Conservation (phyloP, 2,329 filamentous ascomycete species). For the Aureobasidium sp. region DNA sequence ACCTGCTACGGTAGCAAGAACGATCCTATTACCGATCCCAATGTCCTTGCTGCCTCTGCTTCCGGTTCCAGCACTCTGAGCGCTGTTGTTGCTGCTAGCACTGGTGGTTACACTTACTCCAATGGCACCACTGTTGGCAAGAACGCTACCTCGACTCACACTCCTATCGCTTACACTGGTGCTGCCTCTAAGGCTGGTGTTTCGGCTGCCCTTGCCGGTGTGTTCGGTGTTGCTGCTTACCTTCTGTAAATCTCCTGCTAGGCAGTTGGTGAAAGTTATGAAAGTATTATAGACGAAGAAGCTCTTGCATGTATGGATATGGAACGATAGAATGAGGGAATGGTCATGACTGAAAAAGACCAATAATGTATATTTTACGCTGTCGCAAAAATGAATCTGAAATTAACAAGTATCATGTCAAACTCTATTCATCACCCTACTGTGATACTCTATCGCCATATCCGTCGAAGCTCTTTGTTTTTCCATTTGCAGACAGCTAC, state of each 20-base stretch:
- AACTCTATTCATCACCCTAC: no score
- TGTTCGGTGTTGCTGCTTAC: slow-evolving; percentile 11
- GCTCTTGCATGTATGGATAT: not conserved
- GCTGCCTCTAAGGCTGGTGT: slow-evolving; percentile 12
- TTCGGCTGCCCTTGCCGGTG: not conserved
- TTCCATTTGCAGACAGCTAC: no score
- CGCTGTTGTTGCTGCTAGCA: not conserved
- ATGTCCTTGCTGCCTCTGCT: not conserved
- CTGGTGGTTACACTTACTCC: not conserved
- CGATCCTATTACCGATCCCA: not conserved
- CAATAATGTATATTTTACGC: slow-evolving; percentile 1
- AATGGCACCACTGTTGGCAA: slow-evolving; percentile 3
- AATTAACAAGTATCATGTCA: no score
- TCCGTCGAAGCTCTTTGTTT: not conserved
- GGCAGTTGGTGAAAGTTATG: not conserved
- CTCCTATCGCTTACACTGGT: slow-evolving; percentile 8
- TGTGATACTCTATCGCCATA: no score
- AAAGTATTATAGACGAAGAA: not conserved
- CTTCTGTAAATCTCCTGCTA: not conserved
- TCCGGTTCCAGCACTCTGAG: not conserved
- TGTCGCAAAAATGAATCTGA: not conserved
- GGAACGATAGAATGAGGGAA: not conserved
- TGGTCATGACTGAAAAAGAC: not conserved
- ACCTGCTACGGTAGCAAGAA: not conserved
- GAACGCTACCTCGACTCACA: slow-evolving; percentile 5